Conservation (phyloP, 768 basidiomycete species). For the Mycena olivaceomarginata region DNA sequence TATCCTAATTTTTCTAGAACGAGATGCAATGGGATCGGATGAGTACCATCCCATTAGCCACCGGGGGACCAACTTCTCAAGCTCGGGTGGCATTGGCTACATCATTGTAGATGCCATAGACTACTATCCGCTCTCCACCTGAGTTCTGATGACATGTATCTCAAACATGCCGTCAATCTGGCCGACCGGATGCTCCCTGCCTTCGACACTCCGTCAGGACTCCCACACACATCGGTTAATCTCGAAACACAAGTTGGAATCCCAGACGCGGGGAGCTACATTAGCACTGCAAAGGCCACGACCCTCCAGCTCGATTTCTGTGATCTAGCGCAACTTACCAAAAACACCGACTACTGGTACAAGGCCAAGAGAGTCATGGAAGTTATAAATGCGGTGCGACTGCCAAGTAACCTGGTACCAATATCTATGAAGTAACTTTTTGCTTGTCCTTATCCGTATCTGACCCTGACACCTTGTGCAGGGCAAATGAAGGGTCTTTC, state of each 20-base stretch:
- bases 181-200: conserved; percentile 79
- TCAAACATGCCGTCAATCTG: conserved; percentile 79
- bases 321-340: conserved; percentile 80
- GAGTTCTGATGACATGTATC: conserved; percentile 74
- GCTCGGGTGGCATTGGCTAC: conserved; percentile 79
- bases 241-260: conserved; percentile 70
- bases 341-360: conserved; percentile 79
- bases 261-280: conserved; percentile 61
- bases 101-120: conserved; percentile 85
- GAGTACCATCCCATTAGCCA: conserved; percentile 83
- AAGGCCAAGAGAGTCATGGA: conserved; percentile 81
- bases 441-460: neutral
- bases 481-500: conserved; percentile 47
- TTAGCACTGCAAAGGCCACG: conserved; percentile 82
- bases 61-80: conserved; percentile 76
- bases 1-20: conserved; percentile 61
- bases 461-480: conserved; percentile 13
- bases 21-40: conserved; percentile 84
- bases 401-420: conserved; percentile 77
- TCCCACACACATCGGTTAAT: conserved; percentile 80
- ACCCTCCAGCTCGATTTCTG: conserved; percentile 87
- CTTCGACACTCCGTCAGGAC: conserved; percentile 81
- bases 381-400: conserved; percentile 69
- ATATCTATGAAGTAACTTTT: conserved; percentile 84
- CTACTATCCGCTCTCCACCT: conserved; percentile 81